phyloP scores from a whole-genome alignment of 2,329 filamentous ascomycete species.

The Ophiostoma pallidulum region DNA sequence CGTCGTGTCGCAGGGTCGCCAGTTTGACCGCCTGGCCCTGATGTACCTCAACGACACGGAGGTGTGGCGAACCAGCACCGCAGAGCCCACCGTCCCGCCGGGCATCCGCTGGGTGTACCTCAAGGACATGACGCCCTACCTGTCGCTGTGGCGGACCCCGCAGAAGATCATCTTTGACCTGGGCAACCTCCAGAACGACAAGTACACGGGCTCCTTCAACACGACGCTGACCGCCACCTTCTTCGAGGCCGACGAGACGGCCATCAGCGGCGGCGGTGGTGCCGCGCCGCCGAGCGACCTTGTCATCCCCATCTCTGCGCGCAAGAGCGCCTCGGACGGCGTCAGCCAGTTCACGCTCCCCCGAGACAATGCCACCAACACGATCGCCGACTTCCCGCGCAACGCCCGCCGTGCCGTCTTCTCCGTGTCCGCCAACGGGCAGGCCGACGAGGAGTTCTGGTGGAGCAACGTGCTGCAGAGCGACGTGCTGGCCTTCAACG shows the following conservation, averaged over 20 bases:
- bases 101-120: conserved; percentile 69
- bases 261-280: conserved; percentile 16
- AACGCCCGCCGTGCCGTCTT: conserved; percentile 62
- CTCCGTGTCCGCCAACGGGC: conserved; percentile 67
- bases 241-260: conserved; percentile 38
- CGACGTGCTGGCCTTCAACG: conserved; percentile 48
- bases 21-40: conserved; percentile 66
- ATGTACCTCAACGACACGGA: conserved; percentile 72
- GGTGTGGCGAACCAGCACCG: conserved; percentile 75
- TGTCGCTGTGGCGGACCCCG: conserved; percentile 55
- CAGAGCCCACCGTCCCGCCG: conserved; percentile 55
- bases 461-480: conserved; percentile 66
- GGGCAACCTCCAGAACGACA: conserved; percentile 59
- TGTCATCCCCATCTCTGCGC: conserved; percentile 58
- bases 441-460: conserved; percentile 75
- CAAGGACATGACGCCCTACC: conserved; percentile 69
- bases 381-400: conserved; percentile 48
- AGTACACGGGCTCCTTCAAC: conserved; percentile 65
- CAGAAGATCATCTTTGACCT: conserved; percentile 76
- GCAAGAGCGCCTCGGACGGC: conserved; percentile 35
- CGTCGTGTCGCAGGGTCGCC: conserved; percentile 58
- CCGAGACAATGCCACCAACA: conserved; percentile 47
- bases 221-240: conserved; percentile 66
- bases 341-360: conserved; percentile 63
- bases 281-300: conserved; percentile 45